Evolutionary conservation across 768 basidiomycete species (phyloP).

Genomic region (Fibroporia radiculosa): DNA sequence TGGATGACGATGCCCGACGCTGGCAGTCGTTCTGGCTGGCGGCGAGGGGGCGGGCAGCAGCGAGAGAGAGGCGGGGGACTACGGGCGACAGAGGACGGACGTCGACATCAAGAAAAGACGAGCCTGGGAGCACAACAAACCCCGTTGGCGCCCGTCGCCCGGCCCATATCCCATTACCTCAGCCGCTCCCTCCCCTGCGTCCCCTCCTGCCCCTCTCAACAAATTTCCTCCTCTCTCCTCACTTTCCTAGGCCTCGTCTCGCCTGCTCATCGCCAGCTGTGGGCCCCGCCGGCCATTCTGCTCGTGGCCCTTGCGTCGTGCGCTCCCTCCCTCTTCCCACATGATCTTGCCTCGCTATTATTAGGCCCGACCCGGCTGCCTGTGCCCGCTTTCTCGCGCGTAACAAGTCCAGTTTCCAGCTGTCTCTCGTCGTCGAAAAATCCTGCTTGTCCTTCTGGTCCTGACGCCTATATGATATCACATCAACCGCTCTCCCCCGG

Average conservation of each 20-base stretch:
- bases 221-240: neutral
- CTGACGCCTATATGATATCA: neutral
- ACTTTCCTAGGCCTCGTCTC: neutral
- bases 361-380: neutral
- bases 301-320: neutral
- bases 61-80: slow-evolving; percentile 14
- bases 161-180: slow-evolving; percentile 4
- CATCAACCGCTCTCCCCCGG: too few relatives aligned
- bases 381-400: neutral
- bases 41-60: slow-evolving; percentile 23
- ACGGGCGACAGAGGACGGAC: slow-evolving; percentile 10
- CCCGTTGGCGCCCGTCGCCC: neutral
- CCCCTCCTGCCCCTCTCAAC: neutral
- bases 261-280: neutral
- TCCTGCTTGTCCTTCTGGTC: too few relatives aligned
- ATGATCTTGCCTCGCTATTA: neutral
- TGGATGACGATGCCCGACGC: slow-evolving; percentile 7
- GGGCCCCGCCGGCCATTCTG: neutral
- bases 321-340: neutral
- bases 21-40: slow-evolving; percentile 19
- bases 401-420: neutral
- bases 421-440: neutral
- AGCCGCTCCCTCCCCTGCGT: neutral
- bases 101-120: slow-evolving; percentile 12
- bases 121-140: slow-evolving; percentile 1